phyloP scores from a whole-genome alignment of 257 asterid genomes.

The Oldenlandia corymbosa region DNA sequence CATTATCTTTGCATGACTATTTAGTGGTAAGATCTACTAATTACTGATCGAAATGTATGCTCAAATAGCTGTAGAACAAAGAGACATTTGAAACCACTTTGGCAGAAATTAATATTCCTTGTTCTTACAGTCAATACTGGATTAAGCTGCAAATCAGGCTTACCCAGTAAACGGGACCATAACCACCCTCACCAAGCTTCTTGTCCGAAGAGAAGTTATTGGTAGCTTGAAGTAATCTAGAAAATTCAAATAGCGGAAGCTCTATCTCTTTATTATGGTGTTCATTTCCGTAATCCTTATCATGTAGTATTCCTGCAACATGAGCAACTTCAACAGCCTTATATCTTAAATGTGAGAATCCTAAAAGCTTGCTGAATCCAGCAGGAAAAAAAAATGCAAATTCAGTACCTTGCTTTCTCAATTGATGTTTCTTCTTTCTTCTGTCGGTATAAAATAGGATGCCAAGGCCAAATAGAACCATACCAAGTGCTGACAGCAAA shows the following conservation, averaged over 20 bases:
- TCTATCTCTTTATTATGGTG: slow-evolving; percentile 17
- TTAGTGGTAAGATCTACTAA: no score
- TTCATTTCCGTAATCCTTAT: slow-evolving; percentile 1
- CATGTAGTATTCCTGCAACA: slow-evolving; percentile 9
- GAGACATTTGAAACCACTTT: no score
- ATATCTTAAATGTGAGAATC: background rate
- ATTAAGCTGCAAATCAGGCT: no score
- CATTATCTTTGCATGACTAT: no score
- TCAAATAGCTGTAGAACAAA: no score
- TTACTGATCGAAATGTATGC: no score
- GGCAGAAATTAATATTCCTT: no score
- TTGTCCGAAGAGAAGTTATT: slow-evolving; percentile 19
- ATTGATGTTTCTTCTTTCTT: slow-evolving; percentile 6
- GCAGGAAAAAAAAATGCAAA: background rate
- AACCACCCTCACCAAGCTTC: slow-evolving; percentile 49
- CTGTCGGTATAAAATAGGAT: background rate
- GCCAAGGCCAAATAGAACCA: slow-evolving; percentile 9
- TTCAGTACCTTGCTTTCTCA: slow-evolving; percentile 7
- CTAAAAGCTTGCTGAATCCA: background rate
- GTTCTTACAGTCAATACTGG: no score
- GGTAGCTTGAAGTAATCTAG: slow-evolving; percentile 27
- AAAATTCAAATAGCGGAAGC: slow-evolving; percentile 19
- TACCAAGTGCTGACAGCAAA: background rate
- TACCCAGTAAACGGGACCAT: slow-evolving; percentile 41
- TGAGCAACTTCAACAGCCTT: background rate